Conservation (phyloP, 192 early-diverging fungal species). For the Coemansia sp. region DNA sequence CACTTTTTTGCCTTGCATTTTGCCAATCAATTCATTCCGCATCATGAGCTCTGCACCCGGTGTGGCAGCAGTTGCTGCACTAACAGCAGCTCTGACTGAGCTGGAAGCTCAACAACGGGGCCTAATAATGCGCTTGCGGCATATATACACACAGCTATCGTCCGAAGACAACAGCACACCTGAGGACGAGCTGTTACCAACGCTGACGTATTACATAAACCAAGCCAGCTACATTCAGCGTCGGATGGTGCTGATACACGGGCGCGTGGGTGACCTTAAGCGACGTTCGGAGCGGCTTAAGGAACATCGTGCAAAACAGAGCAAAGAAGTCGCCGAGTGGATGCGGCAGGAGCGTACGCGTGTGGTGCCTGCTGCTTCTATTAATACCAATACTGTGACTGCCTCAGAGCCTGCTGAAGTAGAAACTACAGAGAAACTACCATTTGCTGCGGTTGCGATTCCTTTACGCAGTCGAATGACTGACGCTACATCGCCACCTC, state of each 20-base stretch:
- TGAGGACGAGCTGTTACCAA: constrained; percentile 29
- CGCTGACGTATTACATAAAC: constrained; percentile 38
- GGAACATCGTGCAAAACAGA: constrained; percentile 33
- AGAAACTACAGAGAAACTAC: too few relatives aligned
- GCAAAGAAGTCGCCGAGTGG: constrained; percentile 31
- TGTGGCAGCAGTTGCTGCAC: constrained; percentile 20
- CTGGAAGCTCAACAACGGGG: constrained; percentile 31
- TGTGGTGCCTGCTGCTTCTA: constrained; percentile 19
- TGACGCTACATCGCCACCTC: background rate
- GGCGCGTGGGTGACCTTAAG: constrained; percentile 30
- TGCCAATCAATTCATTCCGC: background rate
- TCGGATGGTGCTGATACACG: constrained; percentile 40
- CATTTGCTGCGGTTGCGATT: too few relatives aligned
- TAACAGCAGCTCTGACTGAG: constrained; percentile 21
- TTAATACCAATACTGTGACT: background rate
- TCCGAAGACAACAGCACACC: constrained; percentile 4
- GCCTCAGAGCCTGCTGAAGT: too few relatives aligned
- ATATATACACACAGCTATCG: constrained; percentile 15
- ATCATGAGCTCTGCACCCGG: constrained; percentile 18
- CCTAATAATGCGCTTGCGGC: constrained; percentile 19
- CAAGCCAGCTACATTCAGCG: constrained; percentile 37
- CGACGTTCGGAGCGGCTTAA: constrained; percentile 35
- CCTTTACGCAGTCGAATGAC: background rate
- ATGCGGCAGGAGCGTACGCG: constrained; percentile 25
- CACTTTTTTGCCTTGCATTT: background rate